Conservation (phyloP, 305 asterid species). For the Solanum hybrid region DNA sequence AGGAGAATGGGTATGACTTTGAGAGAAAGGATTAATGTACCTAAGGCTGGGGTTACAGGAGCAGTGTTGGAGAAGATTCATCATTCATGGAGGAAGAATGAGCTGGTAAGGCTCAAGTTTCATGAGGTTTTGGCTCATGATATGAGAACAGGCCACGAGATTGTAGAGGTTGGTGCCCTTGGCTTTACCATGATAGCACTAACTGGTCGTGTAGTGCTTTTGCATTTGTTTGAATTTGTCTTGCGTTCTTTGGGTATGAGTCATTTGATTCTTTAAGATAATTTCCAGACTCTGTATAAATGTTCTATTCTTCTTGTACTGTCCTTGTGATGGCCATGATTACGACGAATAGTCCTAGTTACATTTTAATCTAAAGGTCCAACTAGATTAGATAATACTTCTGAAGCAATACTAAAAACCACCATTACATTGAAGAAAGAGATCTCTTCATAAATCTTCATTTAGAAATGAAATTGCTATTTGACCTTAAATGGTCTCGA, state of each 20-base stretch:
- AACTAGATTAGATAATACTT: background rate
- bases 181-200: background rate
- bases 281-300: background rate
- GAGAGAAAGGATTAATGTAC: conserved; percentile 79
- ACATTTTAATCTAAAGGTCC: background rate
- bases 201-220: background rate
- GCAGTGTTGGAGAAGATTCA: conserved; percentile 86
- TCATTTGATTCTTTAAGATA: background rate
- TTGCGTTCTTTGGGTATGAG: background rate
- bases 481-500: background rate
- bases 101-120: conserved; percentile 88
- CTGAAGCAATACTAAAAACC: background rate
- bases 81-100: conserved; percentile 81
- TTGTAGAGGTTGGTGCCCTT: conserved; percentile 80
- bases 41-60: conserved; percentile 92
- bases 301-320: background rate
- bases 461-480: background rate
- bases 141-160: conserved; percentile 92
- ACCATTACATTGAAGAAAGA: background rate
- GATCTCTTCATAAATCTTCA: background rate
- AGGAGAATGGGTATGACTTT: conserved; percentile 80
- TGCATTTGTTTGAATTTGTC: background rate
- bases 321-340: background rate
- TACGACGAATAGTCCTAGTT: background rate
- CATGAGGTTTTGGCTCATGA: conserved; percentile 92